These are phyloP conservation scores for Cercis canadensis DNA, from an alignment of 306 rosid genomes.

Conservation along the genomic window DNA sequence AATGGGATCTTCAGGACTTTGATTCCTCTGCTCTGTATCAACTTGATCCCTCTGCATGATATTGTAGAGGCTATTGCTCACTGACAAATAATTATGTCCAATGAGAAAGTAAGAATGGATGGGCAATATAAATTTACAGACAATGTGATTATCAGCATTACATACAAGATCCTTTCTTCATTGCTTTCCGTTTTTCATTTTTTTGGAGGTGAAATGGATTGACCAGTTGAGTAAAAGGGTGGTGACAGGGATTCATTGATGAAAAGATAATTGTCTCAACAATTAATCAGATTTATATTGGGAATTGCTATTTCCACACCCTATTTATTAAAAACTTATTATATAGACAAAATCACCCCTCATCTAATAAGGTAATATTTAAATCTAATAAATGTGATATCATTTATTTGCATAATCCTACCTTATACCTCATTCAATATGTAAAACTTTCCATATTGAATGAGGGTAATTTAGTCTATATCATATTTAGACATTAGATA, in stretches of 20 bases:
- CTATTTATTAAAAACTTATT: too few relatives aligned
- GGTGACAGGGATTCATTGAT: slow-evolving; percentile 8
- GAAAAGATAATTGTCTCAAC: slow-evolving; percentile 27
- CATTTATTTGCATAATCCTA: too few relatives aligned
- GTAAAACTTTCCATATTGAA: too few relatives aligned
- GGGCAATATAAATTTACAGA: slow-evolving; percentile 25
- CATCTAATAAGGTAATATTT: too few relatives aligned
- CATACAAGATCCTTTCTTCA: slow-evolving; percentile 8
- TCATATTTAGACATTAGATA: too few relatives aligned
- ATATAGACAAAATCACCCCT: too few relatives aligned
- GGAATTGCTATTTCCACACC: too few relatives aligned
- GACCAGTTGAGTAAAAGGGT: slow-evolving; percentile 2
- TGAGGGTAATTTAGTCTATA: too few relatives aligned
- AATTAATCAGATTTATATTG: slow-evolving; percentile 4
- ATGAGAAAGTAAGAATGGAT: slow-evolving; percentile 44
- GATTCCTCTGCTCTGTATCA: slow-evolving; percentile 69
- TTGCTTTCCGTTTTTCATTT: slow-evolving; percentile 9
- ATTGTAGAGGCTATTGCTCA: slow-evolving; percentile 67
- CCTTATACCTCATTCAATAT: too few relatives aligned
- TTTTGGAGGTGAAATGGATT: slow-evolving; percentile 15
- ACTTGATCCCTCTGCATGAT: slow-evolving; percentile 64
- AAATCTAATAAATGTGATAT: too few relatives aligned
- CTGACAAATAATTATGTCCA: slow-evolving; percentile 72
- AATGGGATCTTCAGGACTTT: slow-evolving; percentile 68
- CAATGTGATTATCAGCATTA: slow-evolving; percentile 21